These are phyloP conservation scores for Fusarium compactum DNA, from an alignment of 2,329 filamentous ascomycete genomes.

Conservation along the genomic window DNA sequence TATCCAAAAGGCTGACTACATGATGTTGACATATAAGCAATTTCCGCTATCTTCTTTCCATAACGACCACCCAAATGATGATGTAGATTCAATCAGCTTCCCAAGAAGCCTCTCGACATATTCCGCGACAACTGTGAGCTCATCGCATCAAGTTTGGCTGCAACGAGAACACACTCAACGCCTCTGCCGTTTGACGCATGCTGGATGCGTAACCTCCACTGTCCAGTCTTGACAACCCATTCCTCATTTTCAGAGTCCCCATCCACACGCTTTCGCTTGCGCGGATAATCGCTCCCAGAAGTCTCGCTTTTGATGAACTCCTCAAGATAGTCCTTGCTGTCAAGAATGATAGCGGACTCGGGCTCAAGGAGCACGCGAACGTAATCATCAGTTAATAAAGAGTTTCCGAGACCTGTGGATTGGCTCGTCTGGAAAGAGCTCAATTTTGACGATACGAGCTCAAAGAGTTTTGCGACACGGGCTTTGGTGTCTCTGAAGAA, in stretches of 20 bases:
- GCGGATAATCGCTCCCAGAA: constrained; percentile 50
- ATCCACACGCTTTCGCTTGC: constrained; percentile 62
- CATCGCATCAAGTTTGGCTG: constrained; percentile 80
- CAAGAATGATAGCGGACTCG: constrained; percentile 69
- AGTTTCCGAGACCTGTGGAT: constrained; percentile 75
- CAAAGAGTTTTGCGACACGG: constrained; percentile 78
- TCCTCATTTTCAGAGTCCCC: constrained; percentile 52
- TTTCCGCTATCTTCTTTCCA: background rate
- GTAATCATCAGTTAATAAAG: constrained; percentile 75
- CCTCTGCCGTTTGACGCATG: constrained; percentile 61
- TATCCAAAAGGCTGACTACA: background rate
- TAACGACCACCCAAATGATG: background rate
- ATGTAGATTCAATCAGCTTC: constrained; percentile 24
- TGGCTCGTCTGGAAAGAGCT: constrained; percentile 71
- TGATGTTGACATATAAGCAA: background rate
- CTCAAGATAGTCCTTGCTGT: constrained; percentile 62
- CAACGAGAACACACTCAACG: constrained; percentile 78
- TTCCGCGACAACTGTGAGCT: constrained; percentile 76
- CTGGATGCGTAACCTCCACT: constrained; percentile 79
- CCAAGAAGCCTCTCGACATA: constrained; percentile 71
- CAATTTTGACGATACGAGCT: constrained; percentile 85
- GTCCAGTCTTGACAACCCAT: constrained; percentile 76
- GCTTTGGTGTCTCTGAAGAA: constrained; percentile 79
- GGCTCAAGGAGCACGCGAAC: constrained; percentile 73
- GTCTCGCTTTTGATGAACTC: constrained; percentile 48